Evolutionary conservation across 148 eudicot species (phyloP), one percentile per base, ranked within the genome.

Genomic region (Oxyria digyna): DNA sequence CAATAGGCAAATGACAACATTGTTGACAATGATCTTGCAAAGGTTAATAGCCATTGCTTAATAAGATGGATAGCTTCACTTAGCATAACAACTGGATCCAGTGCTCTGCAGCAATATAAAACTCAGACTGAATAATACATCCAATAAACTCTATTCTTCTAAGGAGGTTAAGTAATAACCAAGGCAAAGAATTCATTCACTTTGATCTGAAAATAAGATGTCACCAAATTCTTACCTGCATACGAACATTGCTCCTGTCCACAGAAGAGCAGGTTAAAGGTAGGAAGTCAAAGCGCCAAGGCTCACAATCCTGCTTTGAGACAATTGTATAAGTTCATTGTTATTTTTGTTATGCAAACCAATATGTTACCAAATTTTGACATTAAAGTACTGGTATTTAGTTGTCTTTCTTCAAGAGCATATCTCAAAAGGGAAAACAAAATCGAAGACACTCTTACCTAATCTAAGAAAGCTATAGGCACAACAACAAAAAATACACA

Each of bases 241-340:
- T 67, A 94, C 76, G 62, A 91, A 85, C 15, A 77, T 77, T 65
- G 84, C 91, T 67, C 93, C 96, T 10, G 85, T 78, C 99, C 99
- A 94, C 29, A 94, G 80, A 78, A 94, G 72, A 75, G 91, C 76
- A 69, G 99, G 97, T 75, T 81, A 92, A 77, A 94, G 71, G 78
- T 94, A 94, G 37, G 92, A 88, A 24, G 91, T 84, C 82, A 82
- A 73, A 66, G 87, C 87, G n/a, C n/a, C n/a, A n/a, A n/a, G n/a
- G n/a, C n/a, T n/a, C n/a, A n/a, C n/a, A n/a, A 73, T 85, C 93
- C 93, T 92, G 94, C 84, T 92, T 84, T 78, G 83, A 92, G 84
- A 92, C 85, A 92, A 87, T 78, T 78, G 73, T 74, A 87, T 84
- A 75, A 87, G 91, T 69, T 73, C 4, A 0, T 75, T 74, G 69